Percentiles rank a stretch among this genome's conserved stretches.
Evolutionary conservation across 2,329 filamentous ascomycete species (phyloP).

Genomic region (Neocatenulostroma microsporum): DNA sequence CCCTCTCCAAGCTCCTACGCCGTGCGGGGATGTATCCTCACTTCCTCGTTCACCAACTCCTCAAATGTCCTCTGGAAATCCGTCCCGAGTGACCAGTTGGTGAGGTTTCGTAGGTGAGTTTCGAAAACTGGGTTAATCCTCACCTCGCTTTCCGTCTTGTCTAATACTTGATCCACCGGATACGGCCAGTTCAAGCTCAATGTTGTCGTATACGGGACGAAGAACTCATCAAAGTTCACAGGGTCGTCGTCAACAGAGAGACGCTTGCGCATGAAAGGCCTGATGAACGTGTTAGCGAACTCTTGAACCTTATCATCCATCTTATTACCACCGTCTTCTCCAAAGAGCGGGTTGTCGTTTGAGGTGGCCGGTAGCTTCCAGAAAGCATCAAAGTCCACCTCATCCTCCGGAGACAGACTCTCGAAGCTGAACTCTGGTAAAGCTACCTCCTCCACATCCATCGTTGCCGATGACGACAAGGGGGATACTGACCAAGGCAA

Average conservation of each 20-base stretch:
- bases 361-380: neutral
- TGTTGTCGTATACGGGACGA: slow-evolving; percentile 70
- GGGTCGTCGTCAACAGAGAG: slow-evolving; percentile 41
- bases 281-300: slow-evolving; percentile 17
- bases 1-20: no score
- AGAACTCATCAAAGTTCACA: slow-evolving; percentile 65
- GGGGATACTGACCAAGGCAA: slow-evolving; percentile 53
- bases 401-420: neutral
- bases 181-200: slow-evolving; percentile 80
- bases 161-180: slow-evolving; percentile 61
- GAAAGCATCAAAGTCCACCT: neutral
- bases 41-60: slow-evolving; percentile 22
- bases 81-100: slow-evolving; percentile 75
- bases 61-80: slow-evolving; percentile 27
- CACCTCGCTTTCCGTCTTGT: slow-evolving; percentile 24
- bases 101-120: slow-evolving; percentile 62
- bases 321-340: neutral
- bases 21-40: slow-evolving; percentile 24
- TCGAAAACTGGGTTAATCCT: slow-evolving; percentile 80
- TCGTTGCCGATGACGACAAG: neutral
- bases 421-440: slow-evolving; percentile 4
- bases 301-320: no score
- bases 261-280: slow-evolving; percentile 63
- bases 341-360: neutral
- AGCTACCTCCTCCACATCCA: neutral